Percentiles rank a stretch among this genome's conserved stretches.
These are phyloP conservation scores for Candida sithepensis DNA, from an alignment of 805 yeast species.

Conservation along the genomic window DNA sequence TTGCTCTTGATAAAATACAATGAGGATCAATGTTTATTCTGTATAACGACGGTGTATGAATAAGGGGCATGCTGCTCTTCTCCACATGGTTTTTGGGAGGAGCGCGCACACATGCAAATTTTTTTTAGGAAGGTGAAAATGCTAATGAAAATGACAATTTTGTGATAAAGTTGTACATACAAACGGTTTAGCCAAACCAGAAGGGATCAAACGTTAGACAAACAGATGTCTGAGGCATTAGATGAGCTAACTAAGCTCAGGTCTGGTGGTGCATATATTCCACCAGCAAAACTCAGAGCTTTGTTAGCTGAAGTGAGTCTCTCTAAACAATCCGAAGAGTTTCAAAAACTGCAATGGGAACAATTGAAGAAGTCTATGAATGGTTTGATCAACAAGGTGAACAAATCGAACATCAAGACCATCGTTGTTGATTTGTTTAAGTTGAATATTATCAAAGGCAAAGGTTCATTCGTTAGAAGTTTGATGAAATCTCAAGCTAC, in stretches of 20 bases:
- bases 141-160: too few relatives aligned
- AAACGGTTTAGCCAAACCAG: too few relatives aligned
- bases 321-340: conserved; percentile 29
- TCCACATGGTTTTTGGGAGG: too few relatives aligned
- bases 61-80: too few relatives aligned
- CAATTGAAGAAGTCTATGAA: conserved; percentile 44
- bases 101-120: too few relatives aligned
- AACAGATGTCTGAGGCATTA: conserved; percentile 23
- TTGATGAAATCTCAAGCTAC: conserved; percentile 51
- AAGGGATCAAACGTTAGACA: background rate
- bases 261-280: conserved; percentile 48
- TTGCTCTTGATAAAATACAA: too few relatives aligned
- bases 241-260: conserved; percentile 35
- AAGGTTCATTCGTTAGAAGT: conserved; percentile 56
- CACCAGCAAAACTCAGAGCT: conserved; percentile 49
- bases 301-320: conserved; percentile 29
- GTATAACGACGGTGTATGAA: too few relatives aligned
- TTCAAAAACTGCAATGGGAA: conserved; percentile 59
- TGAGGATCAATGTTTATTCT: too few relatives aligned
- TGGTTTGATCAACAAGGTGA: conserved; percentile 44
- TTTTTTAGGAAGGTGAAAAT: too few relatives aligned
- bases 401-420: conserved; percentile 43
- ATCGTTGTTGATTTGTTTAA: conserved; percentile 49
- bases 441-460: conserved; percentile 56
- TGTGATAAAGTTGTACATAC: too few relatives aligned